Conservation (phyloP, 768 basidiomycete genomes). For the Cystobasidium ongulense region DNA sequence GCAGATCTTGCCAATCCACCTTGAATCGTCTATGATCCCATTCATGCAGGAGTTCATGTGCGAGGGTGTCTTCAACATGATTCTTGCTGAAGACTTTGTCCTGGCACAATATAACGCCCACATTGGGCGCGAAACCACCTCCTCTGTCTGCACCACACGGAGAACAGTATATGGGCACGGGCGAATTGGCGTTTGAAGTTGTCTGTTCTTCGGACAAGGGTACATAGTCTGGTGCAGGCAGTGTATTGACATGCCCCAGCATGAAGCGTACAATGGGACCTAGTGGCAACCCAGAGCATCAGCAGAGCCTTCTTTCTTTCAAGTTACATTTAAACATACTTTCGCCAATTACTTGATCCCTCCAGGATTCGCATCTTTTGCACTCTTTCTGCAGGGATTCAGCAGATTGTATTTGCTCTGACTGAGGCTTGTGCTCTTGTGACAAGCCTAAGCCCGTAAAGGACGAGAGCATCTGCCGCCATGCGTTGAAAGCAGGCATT, state of each 20-base stretch:
- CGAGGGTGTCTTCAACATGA: constrained; percentile 86
- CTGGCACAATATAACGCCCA: constrained; percentile 75
- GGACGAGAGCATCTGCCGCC: neutral
- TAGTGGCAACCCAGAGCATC: neutral
- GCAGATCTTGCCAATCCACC: constrained; percentile 74
- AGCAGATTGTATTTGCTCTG: neutral
- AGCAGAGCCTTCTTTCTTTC: neutral
- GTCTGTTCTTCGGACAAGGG: neutral
- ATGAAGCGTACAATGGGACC: constrained; percentile 24
- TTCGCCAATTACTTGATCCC: constrained; percentile 13
- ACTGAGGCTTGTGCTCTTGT: neutral
- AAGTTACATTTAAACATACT: neutral
- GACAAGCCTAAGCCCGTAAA: neutral
- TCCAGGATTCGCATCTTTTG: neutral
- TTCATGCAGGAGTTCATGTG: constrained; percentile 89
- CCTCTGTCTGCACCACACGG: constrained; percentile 67
- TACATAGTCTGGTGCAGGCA: neutral
- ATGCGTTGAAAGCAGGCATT: constrained; percentile 10
- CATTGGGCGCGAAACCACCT: constrained; percentile 74
- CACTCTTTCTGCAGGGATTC: neutral
- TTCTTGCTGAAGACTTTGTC: constrained; percentile 69
- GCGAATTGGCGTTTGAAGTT: constrained; percentile 31
- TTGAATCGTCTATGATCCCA: constrained; percentile 86
- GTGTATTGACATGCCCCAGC: constrained; percentile 12
- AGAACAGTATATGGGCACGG: constrained; percentile 67